phyloP scores from a whole-genome alignment of 345 rosid genomes.

The Raphanus raphanistrum region DNA sequence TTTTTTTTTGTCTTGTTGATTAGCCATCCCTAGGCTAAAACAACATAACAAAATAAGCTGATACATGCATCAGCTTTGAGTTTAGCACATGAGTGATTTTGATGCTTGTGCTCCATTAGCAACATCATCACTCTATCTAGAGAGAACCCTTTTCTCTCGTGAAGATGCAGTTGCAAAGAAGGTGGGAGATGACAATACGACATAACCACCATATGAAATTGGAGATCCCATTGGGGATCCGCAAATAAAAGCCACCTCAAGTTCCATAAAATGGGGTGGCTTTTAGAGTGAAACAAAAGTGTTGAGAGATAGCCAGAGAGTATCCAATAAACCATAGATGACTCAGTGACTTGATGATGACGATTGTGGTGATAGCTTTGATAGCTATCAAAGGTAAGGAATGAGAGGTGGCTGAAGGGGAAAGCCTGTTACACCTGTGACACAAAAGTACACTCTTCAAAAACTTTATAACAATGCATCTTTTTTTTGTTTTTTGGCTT shows the following conservation, averaged over 20 bases:
- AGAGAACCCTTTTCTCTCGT: slow-evolving; percentile 18
- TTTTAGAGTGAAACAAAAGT: slow-evolving; percentile 10
- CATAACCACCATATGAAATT: slow-evolving; percentile 20
- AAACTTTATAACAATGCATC: neutral
- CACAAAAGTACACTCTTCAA: slow-evolving; percentile 14
- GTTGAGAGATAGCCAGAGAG: slow-evolving; percentile 25
- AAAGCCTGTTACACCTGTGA: slow-evolving; percentile 30
- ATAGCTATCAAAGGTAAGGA: slow-evolving; percentile 31
- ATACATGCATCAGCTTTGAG: slow-evolving; percentile 36
- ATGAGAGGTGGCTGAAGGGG: slow-evolving; percentile 37
- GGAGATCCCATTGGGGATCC: slow-evolving; percentile 22
- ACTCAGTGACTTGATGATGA: slow-evolving; percentile 24
- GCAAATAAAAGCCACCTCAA: slow-evolving; percentile 31
- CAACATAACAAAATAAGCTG: slow-evolving; percentile 28
- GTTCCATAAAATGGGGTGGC: slow-evolving; percentile 33
- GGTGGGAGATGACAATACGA: slow-evolving; percentile 29
- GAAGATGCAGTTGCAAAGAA: slow-evolving; percentile 27
- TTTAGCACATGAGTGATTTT: slow-evolving; percentile 21
- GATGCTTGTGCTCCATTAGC: slow-evolving; percentile 26
- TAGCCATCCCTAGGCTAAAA: slow-evolving; percentile 37
- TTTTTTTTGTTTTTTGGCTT: neutral
- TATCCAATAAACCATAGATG: slow-evolving; percentile 32
- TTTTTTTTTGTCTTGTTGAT: slow-evolving; percentile 21
- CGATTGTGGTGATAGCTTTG: slow-evolving; percentile 15
- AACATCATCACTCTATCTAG: slow-evolving; percentile 5